phyloP scores from a whole-genome alignment of 441 rosid genomes.

The Macaranga tanarius region DNA sequence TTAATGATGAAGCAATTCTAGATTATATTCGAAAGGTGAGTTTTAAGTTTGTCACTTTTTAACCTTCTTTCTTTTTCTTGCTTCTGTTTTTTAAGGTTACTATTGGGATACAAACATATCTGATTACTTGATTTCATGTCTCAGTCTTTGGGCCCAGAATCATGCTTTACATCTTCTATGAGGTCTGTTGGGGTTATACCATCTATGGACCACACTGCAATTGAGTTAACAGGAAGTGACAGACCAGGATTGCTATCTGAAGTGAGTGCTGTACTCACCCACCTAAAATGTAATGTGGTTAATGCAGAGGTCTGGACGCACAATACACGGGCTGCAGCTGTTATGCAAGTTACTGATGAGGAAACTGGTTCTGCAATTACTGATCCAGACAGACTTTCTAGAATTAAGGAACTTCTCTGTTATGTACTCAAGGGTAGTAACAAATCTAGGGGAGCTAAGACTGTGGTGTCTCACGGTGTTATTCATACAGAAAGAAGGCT shows the following conservation, averaged over 20 bases:
- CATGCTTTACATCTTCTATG: slow-evolving; percentile 62
- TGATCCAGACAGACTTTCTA: slow-evolving; percentile 57
- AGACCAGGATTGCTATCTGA: slow-evolving; percentile 91
- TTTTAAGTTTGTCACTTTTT: slow-evolving; percentile 15
- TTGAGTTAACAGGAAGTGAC: slow-evolving; percentile 86
- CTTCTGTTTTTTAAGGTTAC: slow-evolving; percentile 2
- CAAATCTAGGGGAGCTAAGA: slow-evolving; percentile 64
- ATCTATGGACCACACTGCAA: slow-evolving; percentile 61
- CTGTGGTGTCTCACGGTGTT: slow-evolving; percentile 55
- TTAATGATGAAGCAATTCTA: slow-evolving; percentile 63
- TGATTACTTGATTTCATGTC: slow-evolving; percentile 20
- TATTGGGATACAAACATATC: slow-evolving; percentile 13
- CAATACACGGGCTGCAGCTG: slow-evolving; percentile 82
- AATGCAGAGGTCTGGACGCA: slow-evolving; percentile 96
- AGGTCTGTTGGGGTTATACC: slow-evolving; percentile 68
- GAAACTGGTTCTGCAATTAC: slow-evolving; percentile 63
- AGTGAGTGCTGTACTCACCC: slow-evolving; percentile 73
- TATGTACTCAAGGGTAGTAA: slow-evolving; percentile 84
- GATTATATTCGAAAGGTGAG: slow-evolving; percentile 77
- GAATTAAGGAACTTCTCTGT: slow-evolving; percentile 65
- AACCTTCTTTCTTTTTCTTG: neutral
- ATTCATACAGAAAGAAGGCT: slow-evolving; percentile 84
- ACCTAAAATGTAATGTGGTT: slow-evolving; percentile 80
- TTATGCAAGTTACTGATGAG: slow-evolving; percentile 78
- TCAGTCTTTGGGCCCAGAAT: slow-evolving; percentile 81